These are phyloP conservation scores for Backusella parvicylindrica DNA, from an alignment of 192 early-diverging fungal genomes.

Conservation along the genomic window DNA sequence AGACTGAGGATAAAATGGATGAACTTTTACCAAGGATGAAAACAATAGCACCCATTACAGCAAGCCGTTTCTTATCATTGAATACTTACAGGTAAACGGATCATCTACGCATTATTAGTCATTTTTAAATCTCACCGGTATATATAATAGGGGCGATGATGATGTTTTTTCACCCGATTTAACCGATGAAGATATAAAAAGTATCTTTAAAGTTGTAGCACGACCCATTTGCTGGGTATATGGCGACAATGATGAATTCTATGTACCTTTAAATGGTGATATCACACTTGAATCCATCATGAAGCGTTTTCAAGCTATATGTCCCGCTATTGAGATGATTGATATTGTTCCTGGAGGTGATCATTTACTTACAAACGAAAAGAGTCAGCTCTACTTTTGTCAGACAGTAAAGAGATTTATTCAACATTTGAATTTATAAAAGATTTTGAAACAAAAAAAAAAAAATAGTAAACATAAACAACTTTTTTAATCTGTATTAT, in stretches of 20 bases:
- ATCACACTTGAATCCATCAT: not conserved
- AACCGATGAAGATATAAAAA: not conserved
- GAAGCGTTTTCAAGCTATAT: not conserved
- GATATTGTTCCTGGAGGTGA: not conserved
- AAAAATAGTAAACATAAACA: no score
- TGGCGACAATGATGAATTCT: not conserved
- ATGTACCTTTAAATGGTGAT: not conserved
- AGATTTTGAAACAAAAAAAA: not conserved
- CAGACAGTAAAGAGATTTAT: slow-evolving; percentile 27
- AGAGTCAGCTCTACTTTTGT: slow-evolving; percentile 10
- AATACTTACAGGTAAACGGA: slow-evolving; percentile 31
- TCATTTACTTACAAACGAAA: not conserved
- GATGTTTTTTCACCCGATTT: slow-evolving; percentile 7
- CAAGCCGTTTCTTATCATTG: slow-evolving; percentile 36
- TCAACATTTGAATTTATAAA: not conserved
- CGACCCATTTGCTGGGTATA: not conserved
- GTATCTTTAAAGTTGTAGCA: not conserved
- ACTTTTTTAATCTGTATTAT: no score
- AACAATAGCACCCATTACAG: slow-evolving; percentile 34
- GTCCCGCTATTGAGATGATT: not conserved
- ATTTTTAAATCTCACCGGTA: no score
- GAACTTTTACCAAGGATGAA: slow-evolving; percentile 37
- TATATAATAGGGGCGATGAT: slow-evolving; percentile 5
- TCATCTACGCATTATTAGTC: not conserved
- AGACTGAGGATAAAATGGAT: slow-evolving; percentile 30